Percentiles rank a stretch among this genome's conserved stretches.
Evolutionary conservation across 768 basidiomycete species (phyloP).

Genomic region (Tulasnella sp.): DNA sequence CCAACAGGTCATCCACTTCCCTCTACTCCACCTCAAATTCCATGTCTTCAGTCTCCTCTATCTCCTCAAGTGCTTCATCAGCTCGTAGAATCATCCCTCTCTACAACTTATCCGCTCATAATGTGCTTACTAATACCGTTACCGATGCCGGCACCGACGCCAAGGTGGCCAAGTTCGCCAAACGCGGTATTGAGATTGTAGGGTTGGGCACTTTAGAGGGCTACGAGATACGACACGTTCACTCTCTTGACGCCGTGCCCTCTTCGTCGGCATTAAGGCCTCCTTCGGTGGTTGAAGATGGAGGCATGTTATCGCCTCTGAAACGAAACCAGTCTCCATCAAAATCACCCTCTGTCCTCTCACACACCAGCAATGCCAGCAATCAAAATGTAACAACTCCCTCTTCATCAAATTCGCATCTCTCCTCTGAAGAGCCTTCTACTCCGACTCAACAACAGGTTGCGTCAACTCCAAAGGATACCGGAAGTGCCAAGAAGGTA

Average conservation of each 20-base stretch:
- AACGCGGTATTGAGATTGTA: conserved; percentile 61
- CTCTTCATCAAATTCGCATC: conserved; percentile 20
- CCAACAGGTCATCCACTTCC: conserved; percentile 39
- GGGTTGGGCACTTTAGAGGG: conserved; percentile 70
- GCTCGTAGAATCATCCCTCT: conserved; percentile 67
- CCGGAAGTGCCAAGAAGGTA: conserved; percentile 36
- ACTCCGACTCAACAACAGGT: conserved; percentile 20
- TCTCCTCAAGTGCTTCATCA: conserved; percentile 22
- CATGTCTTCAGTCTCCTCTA: conserved; percentile 26
- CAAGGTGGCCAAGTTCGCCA: conserved; percentile 65
- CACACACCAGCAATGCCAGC: conserved; percentile 2
- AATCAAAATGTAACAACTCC: conserved; percentile 21
- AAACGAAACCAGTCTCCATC: no score
- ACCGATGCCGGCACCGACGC: conserved; percentile 82
- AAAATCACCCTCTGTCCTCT: not conserved
- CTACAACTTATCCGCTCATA: conserved; percentile 79
- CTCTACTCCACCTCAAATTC: conserved; percentile 39
- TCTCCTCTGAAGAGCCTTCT: not conserved
- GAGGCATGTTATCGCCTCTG: no score
- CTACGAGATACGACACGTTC: conserved; percentile 51
- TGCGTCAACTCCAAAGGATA: conserved; percentile 20
- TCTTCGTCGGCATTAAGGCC: no score
- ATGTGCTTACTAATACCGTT: conserved; percentile 73
- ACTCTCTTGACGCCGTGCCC: no score
- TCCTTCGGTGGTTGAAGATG: no score